Evolutionary conservation across 371 early-diverging fungal species (phyloP).

Genomic region (Rhizopus arrhizus): DNA sequence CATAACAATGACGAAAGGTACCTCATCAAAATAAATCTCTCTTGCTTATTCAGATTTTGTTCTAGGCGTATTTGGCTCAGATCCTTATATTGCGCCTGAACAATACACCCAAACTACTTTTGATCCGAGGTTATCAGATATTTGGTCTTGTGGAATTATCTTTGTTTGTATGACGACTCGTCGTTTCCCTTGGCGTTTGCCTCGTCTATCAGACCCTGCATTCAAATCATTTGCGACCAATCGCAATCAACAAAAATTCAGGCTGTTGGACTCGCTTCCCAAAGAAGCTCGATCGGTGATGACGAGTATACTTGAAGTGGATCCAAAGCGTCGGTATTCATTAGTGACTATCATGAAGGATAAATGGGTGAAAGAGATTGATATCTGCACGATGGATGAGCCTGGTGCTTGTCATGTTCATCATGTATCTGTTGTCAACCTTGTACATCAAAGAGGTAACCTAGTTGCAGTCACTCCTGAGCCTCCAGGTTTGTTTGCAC

Average conservation of each 20-base stretch:
- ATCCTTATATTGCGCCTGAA: slow-evolving; percentile 94
- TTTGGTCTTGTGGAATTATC: slow-evolving; percentile 82
- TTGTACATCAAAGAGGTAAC: slow-evolving; percentile 32
- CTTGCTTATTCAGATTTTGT: slow-evolving; percentile 2
- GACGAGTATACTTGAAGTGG: slow-evolving; percentile 53
- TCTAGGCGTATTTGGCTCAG: slow-evolving; percentile 78
- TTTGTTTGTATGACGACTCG: slow-evolving; percentile 76
- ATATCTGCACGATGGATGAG: slow-evolving; percentile 52
- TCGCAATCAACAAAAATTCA: slow-evolving; percentile 42
- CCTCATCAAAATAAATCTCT: slow-evolving; percentile 2
- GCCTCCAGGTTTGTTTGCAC: slow-evolving; percentile 48
- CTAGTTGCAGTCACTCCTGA: slow-evolving; percentile 47
- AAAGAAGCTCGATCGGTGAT: slow-evolving; percentile 51
- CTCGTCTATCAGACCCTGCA: slow-evolving; percentile 61
- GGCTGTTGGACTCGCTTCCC: slow-evolving; percentile 53
- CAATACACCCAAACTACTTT: slow-evolving; percentile 64
- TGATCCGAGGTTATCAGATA: slow-evolving; percentile 71
- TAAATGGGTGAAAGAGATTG: slow-evolving; percentile 59
- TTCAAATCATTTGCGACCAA: slow-evolving; percentile 54
- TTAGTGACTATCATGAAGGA: slow-evolving; percentile 50
- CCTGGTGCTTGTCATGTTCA: slow-evolving; percentile 52
- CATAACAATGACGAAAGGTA: slow-evolving; percentile 63
- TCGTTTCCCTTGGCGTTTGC: slow-evolving; percentile 76
- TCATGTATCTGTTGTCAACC: slow-evolving; percentile 39
- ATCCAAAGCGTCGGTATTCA: slow-evolving; percentile 52